These are phyloP conservation scores for Globisporangium paroecandrum DNA, from an alignment of 352 stramenopile genomes.

Conservation along the genomic window DNA sequence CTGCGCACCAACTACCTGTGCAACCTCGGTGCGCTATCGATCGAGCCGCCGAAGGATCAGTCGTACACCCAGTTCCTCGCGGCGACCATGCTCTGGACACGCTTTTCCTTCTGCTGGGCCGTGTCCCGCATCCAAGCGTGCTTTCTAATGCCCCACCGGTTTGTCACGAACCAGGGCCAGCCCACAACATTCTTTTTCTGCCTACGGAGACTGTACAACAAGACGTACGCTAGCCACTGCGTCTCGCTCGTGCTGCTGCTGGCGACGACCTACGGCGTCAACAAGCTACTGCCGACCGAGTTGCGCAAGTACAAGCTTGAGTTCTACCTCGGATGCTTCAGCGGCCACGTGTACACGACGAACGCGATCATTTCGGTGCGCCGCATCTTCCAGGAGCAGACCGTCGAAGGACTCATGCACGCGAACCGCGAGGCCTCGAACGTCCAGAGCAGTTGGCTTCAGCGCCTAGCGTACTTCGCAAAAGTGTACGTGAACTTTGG, in stretches of 20 bases:
- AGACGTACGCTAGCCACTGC: background rate
- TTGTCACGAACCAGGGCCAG: background rate
- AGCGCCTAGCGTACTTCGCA: background rate
- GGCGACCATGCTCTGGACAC: background rate
- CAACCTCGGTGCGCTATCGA: background rate
- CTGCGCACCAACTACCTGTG: constrained; percentile 1
- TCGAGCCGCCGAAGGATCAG: background rate
- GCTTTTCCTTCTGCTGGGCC: background rate
- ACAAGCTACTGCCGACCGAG: background rate
- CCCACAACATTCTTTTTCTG: constrained; percentile 1
- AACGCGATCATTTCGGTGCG: constrained; percentile 3
- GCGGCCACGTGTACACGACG: background rate
- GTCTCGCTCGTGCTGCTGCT: background rate
- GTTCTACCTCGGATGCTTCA: constrained; percentile 4
- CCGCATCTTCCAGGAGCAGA: constrained; percentile 7
- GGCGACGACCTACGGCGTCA: background rate
- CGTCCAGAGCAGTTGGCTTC: background rate
- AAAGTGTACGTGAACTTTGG: constrained; percentile 2
- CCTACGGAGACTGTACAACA: background rate
- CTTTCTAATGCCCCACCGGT: background rate
- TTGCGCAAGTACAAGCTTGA: constrained; percentile 6
- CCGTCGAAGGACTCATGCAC: background rate
- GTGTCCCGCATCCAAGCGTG: constrained; percentile 1
- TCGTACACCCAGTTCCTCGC: constrained; percentile 2
- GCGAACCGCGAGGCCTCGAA: background rate